These are phyloP conservation scores for Cryptomeria japonica DNA, from an alignment of 75 land plant species.

Conservation along the genomic window DNA sequence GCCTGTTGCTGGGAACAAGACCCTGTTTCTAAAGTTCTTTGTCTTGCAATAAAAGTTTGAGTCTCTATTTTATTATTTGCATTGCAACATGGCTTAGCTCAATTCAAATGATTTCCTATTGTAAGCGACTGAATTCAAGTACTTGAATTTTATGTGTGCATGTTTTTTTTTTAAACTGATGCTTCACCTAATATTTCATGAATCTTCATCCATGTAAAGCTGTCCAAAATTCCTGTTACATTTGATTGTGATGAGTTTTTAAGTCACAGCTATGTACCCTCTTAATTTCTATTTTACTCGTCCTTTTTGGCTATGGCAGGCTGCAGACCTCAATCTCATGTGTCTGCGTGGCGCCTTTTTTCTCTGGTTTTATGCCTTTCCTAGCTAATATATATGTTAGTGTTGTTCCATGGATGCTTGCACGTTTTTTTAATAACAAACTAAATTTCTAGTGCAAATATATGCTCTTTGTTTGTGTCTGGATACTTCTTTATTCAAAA, in stretches of 20 bases:
- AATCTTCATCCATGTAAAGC: neutral
- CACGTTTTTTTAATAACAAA: neutral
- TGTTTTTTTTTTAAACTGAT: neutral
- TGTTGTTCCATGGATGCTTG: neutral
- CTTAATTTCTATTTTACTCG: neutral
- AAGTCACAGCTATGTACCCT: neutral
- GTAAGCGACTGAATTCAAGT: neutral
- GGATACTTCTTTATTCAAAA: neutral
- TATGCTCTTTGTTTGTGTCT: neutral
- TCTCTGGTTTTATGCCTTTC: neutral
- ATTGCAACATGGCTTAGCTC: neutral
- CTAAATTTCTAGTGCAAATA: neutral
- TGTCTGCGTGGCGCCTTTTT: neutral
- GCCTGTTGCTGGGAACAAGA: neutral
- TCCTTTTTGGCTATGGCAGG: neutral
- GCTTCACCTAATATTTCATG: neutral
- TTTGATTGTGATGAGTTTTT: neutral
- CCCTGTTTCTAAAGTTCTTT: neutral
- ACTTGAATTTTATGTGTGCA: neutral
- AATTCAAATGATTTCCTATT: neutral
- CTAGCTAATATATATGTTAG: neutral
- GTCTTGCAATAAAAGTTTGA: neutral
- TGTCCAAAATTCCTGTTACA: neutral
- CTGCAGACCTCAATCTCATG: neutral
- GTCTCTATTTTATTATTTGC: neutral